Conservation (phyloP, 805 yeast species). For the Suhomyces pyralidae region DNA sequence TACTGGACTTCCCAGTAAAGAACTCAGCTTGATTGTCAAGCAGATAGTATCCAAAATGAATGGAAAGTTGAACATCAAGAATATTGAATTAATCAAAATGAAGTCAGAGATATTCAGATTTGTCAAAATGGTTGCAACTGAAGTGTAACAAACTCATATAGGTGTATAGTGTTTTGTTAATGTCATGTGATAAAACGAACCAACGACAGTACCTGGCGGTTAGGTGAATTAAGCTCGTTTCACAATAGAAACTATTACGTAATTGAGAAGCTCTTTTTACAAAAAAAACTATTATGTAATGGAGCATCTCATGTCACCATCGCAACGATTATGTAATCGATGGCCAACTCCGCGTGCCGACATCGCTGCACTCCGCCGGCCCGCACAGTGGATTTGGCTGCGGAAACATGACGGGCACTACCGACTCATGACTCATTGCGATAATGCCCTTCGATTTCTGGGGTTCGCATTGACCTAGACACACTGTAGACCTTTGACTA, state of each 20-base stretch:
- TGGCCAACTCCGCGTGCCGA: neutral
- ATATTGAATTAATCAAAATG: constrained; percentile 34
- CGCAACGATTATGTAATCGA: neutral
- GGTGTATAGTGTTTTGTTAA: neutral
- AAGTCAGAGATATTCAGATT: constrained; percentile 40
- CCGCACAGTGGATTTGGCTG: neutral
- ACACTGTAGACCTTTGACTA: neutral
- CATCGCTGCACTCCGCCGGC: neutral
- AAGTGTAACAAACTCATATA: constrained; percentile 14
- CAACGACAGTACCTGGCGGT: neutral
- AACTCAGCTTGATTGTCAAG: constrained; percentile 33
- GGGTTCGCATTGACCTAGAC: neutral
- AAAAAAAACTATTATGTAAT: neutral
- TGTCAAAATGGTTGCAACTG: constrained; percentile 38
- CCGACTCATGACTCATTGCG: neutral
- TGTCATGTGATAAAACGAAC: neutral
- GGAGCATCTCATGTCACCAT: neutral
- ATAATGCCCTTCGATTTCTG: constrained; percentile 1
- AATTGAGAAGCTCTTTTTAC: too few relatives aligned
- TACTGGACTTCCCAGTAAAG: constrained; percentile 36
- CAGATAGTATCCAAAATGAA: constrained; percentile 38
- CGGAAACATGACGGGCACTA: neutral
- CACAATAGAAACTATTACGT: too few relatives aligned
- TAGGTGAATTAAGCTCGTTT: neutral
- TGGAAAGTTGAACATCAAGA: constrained; percentile 38